These are phyloP conservation scores for Neltuma alba DNA, from an alignment of 306 rosid genomes.

Conservation along the genomic window DNA sequence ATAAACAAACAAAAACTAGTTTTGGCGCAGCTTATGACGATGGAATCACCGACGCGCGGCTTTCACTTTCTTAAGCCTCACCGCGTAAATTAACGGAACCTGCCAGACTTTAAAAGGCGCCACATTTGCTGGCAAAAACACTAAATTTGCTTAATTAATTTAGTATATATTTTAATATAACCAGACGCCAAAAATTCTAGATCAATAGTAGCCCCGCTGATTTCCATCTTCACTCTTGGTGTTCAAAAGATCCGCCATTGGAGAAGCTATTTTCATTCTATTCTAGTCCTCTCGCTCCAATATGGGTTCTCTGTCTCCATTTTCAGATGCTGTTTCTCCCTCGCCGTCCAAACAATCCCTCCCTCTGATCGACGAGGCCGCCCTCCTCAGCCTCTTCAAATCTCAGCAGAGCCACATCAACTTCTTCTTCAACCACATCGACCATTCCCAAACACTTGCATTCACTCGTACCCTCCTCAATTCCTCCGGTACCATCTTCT, in stretches of 20 bases:
- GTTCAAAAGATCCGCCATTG: slow-evolving; percentile 2
- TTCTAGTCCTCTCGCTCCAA: neutral
- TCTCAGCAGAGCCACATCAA: slow-evolving; percentile 90
- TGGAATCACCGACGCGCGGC: too few species aligned
- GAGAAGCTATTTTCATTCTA: neutral
- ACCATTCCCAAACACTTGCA: slow-evolving; percentile 77
- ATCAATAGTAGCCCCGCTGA: neutral
- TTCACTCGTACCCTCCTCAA: slow-evolving; percentile 76
- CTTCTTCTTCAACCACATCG: slow-evolving; percentile 82
- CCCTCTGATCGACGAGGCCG: slow-evolving; percentile 52
- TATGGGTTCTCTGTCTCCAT: slow-evolving; percentile 49
- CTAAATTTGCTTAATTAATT: too few species aligned
- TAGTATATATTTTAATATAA: too few species aligned
- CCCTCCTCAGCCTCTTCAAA: slow-evolving; percentile 74
- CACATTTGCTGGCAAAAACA: too few species aligned
- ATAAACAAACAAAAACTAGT: too few species aligned
- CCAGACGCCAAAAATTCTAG: neutral
- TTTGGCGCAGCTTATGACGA: too few species aligned
- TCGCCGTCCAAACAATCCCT: slow-evolving; percentile 24
- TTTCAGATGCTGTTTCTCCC: neutral
- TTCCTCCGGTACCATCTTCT: slow-evolving; percentile 75
- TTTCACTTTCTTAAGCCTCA: too few species aligned
- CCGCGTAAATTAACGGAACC: neutral
- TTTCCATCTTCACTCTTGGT: neutral
- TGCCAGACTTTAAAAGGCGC: neutral